Conservation (phyloP, 2,329 filamentous ascomycete species). For the Eurotiales sp. region DNA sequence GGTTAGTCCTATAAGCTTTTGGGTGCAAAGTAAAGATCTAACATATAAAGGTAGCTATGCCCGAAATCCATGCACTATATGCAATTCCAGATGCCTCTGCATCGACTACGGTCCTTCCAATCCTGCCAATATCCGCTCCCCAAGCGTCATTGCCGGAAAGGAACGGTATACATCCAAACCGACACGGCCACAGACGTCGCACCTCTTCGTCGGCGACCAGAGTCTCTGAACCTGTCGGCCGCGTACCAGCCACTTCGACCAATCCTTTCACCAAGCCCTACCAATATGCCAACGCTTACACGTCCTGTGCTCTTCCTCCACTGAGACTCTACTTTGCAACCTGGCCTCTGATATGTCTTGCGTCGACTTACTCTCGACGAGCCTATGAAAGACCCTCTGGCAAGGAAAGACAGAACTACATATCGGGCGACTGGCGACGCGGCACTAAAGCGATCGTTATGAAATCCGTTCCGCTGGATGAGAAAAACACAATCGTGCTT, state of each 20-base stretch:
- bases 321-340: constrained; percentile 70
- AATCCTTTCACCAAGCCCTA: constrained; percentile 74
- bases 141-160: not conserved
- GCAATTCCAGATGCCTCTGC: not conserved
- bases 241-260: not conserved
- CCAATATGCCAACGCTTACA: constrained; percentile 70
- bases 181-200: not conserved
- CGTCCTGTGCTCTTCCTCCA: constrained; percentile 64
- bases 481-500: constrained; percentile 75
- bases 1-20: not conserved
- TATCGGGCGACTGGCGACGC: constrained; percentile 66
- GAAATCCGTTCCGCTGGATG: constrained; percentile 73
- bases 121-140: not conserved
- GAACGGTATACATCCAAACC: not conserved
- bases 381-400: constrained; percentile 66
- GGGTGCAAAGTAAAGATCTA: not conserved
- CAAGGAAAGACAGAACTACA: constrained; percentile 63
- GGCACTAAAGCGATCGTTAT: constrained; percentile 85
- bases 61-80: constrained; percentile 2
- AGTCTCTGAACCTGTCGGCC: constrained; percentile 19
- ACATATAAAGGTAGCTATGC: not conserved
- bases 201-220: not conserved
- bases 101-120: not conserved
- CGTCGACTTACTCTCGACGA: constrained; percentile 70
- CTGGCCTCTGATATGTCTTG: constrained; percentile 73